Evolutionary conservation across 2,329 filamentous ascomycete species (phyloP), one percentile per base, ranked within the genome.

Genomic region (Colletotrichum echinochloae): DNA sequence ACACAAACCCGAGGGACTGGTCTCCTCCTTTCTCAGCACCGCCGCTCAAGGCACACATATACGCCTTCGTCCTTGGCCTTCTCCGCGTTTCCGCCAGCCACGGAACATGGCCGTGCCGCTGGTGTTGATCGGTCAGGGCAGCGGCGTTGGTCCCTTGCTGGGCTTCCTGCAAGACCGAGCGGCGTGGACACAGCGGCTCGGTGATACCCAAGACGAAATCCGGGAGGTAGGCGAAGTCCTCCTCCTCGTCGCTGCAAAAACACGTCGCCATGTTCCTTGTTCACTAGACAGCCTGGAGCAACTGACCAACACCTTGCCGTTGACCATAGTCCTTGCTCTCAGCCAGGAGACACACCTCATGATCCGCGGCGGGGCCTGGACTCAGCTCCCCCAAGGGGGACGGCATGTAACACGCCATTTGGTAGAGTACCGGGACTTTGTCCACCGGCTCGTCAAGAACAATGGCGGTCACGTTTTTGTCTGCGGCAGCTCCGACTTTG

Each of bases 401-500:
- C 49, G 57, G 6, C 67, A 4, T 23, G 12, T 70, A 5, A 70
- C 44, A 8, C 56, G 44, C 9, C 67, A 70, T 33, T 39, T 70
- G 37, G 14, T 54, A 20, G 28, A 67, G 14, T 39, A 70, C 14
- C 56, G 64, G 14, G 57, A 59, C 9, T 23, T 16, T 20, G 37
- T 70, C 6, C 44, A 59, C 8, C 28, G 12, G 20, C 67, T 67
- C 28, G 67, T 70, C 9, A 54, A 59, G 33, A 35, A 57, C 16
- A 46, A 62, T 16, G 37, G n/a, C n/a, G 63, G 57, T 3, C 67
- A 70, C 30, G 51, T 70, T 23, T 70, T 62, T 11, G 64, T 70
- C 64, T 70, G 67, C 18, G 67, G 67, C 37, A 67, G 49, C 51
- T 62, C 51, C 28, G 64, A 70, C 12, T 70, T 70, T 61, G 67